Percentiles rank a stretch among this genome's conserved stretches.
Evolutionary conservation across 139 green algal species (phyloP).

Genomic region (Picochlorum sp.): DNA sequence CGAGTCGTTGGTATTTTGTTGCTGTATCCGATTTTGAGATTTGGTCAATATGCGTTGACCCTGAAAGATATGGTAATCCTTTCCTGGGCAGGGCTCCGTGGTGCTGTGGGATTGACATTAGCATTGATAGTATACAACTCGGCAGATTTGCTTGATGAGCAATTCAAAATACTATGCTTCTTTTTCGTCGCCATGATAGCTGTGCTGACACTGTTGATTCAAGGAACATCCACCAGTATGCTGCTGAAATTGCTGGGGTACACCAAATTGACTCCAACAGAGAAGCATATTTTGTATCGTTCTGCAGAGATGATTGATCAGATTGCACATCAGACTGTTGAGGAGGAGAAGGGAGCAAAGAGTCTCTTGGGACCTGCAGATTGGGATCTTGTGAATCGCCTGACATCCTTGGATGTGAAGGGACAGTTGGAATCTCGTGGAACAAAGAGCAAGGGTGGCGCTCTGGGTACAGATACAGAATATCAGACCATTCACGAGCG

Average conservation of each 20-base stretch:
- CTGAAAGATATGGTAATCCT: slow-evolving; percentile 37
- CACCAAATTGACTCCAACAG: slow-evolving; percentile 1
- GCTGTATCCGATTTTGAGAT: slow-evolving; percentile 39
- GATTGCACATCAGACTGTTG: neutral
- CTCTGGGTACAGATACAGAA: neutral
- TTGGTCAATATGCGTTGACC: slow-evolving; percentile 34
- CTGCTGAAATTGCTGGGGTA: slow-evolving; percentile 30
- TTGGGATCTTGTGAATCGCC: slow-evolving; percentile 6
- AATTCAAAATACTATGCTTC: slow-evolving; percentile 31
- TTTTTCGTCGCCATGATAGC: slow-evolving; percentile 43
- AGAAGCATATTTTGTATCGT: neutral
- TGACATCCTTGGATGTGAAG: neutral
- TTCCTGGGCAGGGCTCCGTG: slow-evolving; percentile 47
- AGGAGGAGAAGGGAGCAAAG: neutral
- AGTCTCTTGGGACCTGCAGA: slow-evolving; percentile 6
- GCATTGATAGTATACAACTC: slow-evolving; percentile 40
- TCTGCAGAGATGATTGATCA: neutral
- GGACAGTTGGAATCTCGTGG: neutral
- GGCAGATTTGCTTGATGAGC: slow-evolving; percentile 14
- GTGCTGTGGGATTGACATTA: slow-evolving; percentile 54
- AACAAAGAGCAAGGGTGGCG: neutral
- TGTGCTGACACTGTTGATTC: slow-evolving; percentile 28
- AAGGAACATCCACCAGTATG: slow-evolving; percentile 26
- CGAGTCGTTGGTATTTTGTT: slow-evolving; percentile 28
- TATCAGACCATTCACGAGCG: neutral